Evolutionary conservation across 805 yeast genomes (phyloP).

Genomic region (Grigorovia transvaalensis): DNA sequence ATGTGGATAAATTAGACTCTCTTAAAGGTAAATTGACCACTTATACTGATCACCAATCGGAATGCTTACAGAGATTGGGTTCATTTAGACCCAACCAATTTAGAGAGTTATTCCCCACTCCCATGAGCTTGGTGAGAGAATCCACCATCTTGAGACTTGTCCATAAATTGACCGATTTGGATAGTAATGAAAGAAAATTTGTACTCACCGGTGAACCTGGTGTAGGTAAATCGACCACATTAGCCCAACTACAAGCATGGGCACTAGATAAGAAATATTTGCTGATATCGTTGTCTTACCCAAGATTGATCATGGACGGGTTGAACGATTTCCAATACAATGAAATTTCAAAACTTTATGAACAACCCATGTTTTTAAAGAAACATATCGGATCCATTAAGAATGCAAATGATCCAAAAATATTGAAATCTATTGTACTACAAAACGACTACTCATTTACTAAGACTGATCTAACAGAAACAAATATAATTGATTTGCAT

Average conservation of each 20-base stretch:
- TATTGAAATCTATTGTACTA: constrained; percentile 29
- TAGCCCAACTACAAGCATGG: constrained; percentile 43
- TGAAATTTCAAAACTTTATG: constrained; percentile 38
- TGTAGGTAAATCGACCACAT: constrained; percentile 64
- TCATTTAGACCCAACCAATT: constrained; percentile 59
- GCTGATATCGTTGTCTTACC: constrained; percentile 54
- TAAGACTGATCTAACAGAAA: constrained; percentile 25
- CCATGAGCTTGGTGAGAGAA: constrained; percentile 48
- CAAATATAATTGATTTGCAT: constrained; percentile 17
- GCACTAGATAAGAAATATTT: constrained; percentile 41
- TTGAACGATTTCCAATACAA: constrained; percentile 56
- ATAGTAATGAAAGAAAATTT: constrained; percentile 33
- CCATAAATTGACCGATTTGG: constrained; percentile 31
- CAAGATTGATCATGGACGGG: constrained; percentile 59
- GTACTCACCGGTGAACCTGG: constrained; percentile 64
- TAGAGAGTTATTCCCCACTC: constrained; percentile 53
- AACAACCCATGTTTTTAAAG: constrained; percentile 71
- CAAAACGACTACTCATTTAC: constrained; percentile 28
- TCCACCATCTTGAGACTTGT: constrained; percentile 35
- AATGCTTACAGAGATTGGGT: constrained; percentile 43
- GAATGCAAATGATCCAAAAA: constrained; percentile 34
- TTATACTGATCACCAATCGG: constrained; percentile 35
- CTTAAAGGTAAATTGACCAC: constrained; percentile 26
- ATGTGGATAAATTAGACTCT: constrained; percentile 8
- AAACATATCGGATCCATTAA: constrained; percentile 44